These are phyloP conservation scores for Asterella californica DNA, from an alignment of 225 moss, liverwort and hornwort genomes.

Conservation along the genomic window DNA sequence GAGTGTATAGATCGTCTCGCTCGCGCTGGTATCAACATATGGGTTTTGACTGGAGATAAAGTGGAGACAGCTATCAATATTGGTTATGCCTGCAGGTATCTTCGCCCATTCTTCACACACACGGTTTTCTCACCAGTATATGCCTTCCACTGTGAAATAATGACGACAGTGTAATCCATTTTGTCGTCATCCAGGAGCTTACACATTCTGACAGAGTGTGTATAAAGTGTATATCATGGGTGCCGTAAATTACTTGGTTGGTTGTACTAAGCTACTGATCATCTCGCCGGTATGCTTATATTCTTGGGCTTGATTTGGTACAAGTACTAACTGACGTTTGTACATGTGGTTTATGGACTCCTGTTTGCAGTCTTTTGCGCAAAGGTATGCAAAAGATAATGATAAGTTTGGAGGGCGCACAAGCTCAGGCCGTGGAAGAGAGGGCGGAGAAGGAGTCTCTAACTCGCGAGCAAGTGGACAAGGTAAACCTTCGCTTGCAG, in stretches of 20 bases:
- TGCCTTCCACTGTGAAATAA: background rate
- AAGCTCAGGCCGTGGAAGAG: constrained; percentile 60
- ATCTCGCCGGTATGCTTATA: background rate
- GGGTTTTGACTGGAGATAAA: constrained; percentile 96
- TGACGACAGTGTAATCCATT: background rate
- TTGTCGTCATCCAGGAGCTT: background rate
- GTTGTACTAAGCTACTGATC: background rate
- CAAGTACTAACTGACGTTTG: background rate
- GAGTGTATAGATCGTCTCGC: constrained; percentile 84
- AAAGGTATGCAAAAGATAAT: constrained; percentile 86
- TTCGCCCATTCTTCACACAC: background rate
- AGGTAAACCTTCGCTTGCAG: constrained; percentile 35
- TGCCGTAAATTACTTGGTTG: background rate
- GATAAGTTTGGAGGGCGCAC: constrained; percentile 65
- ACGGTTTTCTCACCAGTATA: background rate
- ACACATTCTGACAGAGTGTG: background rate
- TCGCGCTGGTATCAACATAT: constrained; percentile 79
- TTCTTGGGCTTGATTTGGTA: background rate
- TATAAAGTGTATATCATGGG: too few relatives aligned
- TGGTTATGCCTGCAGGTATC: constrained; percentile 86
- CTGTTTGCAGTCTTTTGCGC: constrained; percentile 45
- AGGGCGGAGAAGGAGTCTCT: constrained; percentile 47
- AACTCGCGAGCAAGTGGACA: constrained; percentile 43
- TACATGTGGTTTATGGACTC: background rate
- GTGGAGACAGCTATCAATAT: constrained; percentile 98